These are phyloP conservation scores for Talaromyces sp. DNA, from an alignment of 2,329 filamentous ascomycete genomes.

Conservation along the genomic window DNA sequence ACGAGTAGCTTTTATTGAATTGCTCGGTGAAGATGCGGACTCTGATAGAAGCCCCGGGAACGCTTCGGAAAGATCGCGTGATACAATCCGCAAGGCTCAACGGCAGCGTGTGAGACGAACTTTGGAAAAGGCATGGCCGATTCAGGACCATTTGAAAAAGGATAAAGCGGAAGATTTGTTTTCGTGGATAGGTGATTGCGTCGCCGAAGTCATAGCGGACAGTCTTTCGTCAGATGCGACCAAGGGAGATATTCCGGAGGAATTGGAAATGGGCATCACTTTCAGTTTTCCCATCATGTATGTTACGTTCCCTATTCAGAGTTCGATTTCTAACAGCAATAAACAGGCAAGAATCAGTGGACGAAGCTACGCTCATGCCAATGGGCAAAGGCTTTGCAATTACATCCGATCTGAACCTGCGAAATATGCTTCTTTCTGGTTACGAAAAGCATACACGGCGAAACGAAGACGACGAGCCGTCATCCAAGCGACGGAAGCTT, in stretches of 20 bases:
- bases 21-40: slow-evolving; percentile 45
- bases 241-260: slow-evolving; percentile 40
- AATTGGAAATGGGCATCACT: slow-evolving; percentile 49
- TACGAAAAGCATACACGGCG: slow-evolving; percentile 52
- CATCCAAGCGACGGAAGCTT: slow-evolving; percentile 44
- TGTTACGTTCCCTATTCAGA: slow-evolving; percentile 20
- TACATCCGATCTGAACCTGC: slow-evolving; percentile 53
- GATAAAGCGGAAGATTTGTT: slow-evolving; percentile 74
- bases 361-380: slow-evolving; percentile 55
- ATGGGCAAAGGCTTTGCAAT: slow-evolving; percentile 60
- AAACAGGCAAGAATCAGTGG: slow-evolving; percentile 50
- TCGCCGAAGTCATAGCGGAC: slow-evolving; percentile 67
- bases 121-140: slow-evolving; percentile 52
- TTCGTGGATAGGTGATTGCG: slow-evolving; percentile 75
- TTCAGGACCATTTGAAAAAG: slow-evolving; percentile 54
- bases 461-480: slow-evolving; percentile 38
- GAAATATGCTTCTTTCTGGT: slow-evolving; percentile 52
- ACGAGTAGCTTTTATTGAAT: slow-evolving; percentile 55
- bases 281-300: slow-evolving; percentile 52
- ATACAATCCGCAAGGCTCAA: slow-evolving; percentile 46
- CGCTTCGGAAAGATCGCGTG: slow-evolving; percentile 37
- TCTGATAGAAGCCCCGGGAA: slow-evolving; percentile 31
- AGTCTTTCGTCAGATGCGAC: slow-evolving; percentile 41
- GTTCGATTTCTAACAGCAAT: neutral
- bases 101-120: slow-evolving; percentile 47